Base-by-base conservation (phyloP, 2,329 filamentous ascomycete genomes). In the Sclerotinia subarctica region DNA sequence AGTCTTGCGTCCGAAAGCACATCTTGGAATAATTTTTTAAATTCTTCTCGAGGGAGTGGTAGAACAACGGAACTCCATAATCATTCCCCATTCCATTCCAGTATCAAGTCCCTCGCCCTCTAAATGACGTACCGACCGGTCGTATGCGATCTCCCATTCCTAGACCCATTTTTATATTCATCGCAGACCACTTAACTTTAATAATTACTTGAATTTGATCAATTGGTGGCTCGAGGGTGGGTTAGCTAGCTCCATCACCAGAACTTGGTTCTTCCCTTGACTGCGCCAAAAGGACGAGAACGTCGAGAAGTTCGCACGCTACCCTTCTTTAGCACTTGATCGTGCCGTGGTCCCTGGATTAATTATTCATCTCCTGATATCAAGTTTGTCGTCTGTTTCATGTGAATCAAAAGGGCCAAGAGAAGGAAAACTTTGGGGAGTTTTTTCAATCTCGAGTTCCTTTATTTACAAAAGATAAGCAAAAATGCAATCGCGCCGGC, bases 401-500 rank as follows among this genome's bases (percentile, higher is more conserved):
- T 24, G 21, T 24, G 26, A 32, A 35, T 60, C 44, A 35, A 62
- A 8, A 29, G 44, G 58, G 5, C 44, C 21, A 32, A 32, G 26
- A 49, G 26, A 24, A 32, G 19, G 11, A 60, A 24, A 24, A 6
- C 19, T 32, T 26, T 15, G 32, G 19, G 51, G 52, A 32, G 8
- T 46, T 24, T 32, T 47, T 58, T 38, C 21, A 47, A 15, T 19
- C 21, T 24, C 54, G 21, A 29, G 24, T 67, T 38, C n/a, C n/a
- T 38, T 49, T 29, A 19, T 52, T 60, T 49, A 44, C 54, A 42
- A 38, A 47, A 51, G 13, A 59, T 57, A 66, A 35, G 35, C 24
- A 46, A 67, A 63, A 54, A 67, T 67, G 65, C 56, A 49, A 44
- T 64, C 65, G n/a, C 29, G 46, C n/a, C 47, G 49, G 24, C 57